Evolutionary conservation across 345 rosid species (phyloP), one percentile per base, ranked within the genome.

Genomic region (Angophora floribunda): DNA sequence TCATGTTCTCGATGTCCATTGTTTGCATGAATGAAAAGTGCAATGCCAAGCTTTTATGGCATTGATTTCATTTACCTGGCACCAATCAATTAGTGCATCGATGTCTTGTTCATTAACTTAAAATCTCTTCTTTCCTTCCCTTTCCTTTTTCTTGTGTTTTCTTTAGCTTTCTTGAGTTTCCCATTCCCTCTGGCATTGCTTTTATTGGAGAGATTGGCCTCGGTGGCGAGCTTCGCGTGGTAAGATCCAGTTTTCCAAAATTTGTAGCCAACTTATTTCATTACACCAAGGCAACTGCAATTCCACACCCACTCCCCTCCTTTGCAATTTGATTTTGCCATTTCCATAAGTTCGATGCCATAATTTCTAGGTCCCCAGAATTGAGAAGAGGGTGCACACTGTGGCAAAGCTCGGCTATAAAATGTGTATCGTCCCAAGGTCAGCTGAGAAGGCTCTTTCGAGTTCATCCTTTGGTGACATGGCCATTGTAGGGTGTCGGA

Each of bases 121-220:
- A 36, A 36, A 16, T 63, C 21, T 63, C 41, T 86, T 41, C 44
- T 45, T 55, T 44, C 52, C 59, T 85, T 9, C 47, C 15, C 28
- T 19, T 52, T 88, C n/a, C 10, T 0, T 52, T 67, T 36, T 85
- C 32, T 21, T 67, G 28, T 3, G 7, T 24, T 61, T 53, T 84
- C 86, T 55, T 75, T 93, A 97, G 99, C 95, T 97, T 95, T 95
- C 93, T 97, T 92, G 99, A 96, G 94, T 91, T 94, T 67, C 99
- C 99, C 87, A 96, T 97, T 87, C 97, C 99, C 53, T 90, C 89
- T 12, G 94, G 96, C 11, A 87, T 94, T 87, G 99, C 97, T 80
- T 97, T 97, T 92, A 94, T 97, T 3, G 99, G 98, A 52, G 99
- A 96, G 92, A 90, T 97, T 86, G 99, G 99, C 89, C 95, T 96